These are phyloP conservation scores for Amauroascus verrucosus DNA, from an alignment of 2,329 filamentous ascomycete species.

Conservation along the genomic window DNA sequence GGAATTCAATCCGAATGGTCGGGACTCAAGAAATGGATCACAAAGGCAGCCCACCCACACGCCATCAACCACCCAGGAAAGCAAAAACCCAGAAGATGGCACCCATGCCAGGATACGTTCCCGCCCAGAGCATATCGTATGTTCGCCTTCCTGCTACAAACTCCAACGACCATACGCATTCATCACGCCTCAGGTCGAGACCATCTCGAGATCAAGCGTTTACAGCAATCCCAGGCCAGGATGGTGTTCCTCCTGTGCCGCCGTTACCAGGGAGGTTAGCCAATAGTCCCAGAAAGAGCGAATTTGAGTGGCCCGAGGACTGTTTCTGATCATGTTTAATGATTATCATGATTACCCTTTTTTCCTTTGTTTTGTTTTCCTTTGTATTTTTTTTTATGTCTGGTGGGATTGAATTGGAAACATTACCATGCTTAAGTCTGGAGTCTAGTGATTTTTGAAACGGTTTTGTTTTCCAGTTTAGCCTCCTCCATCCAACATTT, in stretches of 20 bases:
- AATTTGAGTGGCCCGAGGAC: constrained; percentile 38
- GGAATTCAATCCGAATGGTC: no score
- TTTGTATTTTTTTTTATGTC: background rate
- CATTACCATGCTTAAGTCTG: background rate
- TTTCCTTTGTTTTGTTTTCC: background rate
- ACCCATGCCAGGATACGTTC: background rate
- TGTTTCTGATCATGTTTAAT: constrained; percentile 25
- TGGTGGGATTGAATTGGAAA: background rate
- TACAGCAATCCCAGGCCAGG: constrained; percentile 17
- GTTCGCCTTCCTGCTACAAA: background rate
- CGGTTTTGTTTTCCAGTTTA: background rate
- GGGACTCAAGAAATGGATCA: background rate
- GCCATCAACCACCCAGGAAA: constrained; percentile 11
- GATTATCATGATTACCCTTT: background rate
- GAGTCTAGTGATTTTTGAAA: background rate
- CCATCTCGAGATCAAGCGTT: constrained; percentile 6
- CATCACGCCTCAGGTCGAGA: constrained; percentile 2
- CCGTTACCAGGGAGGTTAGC: constrained; percentile 26
- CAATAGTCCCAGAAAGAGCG: constrained; percentile 22
- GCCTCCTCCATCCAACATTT: background rate
- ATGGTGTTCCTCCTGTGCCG: constrained; percentile 31
- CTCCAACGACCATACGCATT: background rate
- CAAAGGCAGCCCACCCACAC: background rate
- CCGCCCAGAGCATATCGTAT: background rate
- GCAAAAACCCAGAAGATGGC: constrained; percentile 6